Percentiles rank a stretch among this genome's conserved stretches.
Conservation (phyloP, 1,284 basidiomycete species). For the Fistulina hepatica region DNA sequence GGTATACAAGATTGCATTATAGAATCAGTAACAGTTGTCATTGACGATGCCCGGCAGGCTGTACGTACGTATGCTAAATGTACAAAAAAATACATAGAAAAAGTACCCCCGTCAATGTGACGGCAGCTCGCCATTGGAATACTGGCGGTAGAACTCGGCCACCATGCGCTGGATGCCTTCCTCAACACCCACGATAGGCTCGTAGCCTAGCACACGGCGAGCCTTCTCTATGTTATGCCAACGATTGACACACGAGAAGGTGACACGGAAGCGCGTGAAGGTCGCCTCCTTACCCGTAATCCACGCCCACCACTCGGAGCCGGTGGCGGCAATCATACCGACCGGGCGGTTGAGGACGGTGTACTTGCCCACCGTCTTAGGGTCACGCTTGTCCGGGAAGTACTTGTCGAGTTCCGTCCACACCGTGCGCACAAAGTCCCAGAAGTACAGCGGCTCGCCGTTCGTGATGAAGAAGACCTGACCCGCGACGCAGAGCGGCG, state of each 20-base stretch:
- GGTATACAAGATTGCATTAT: too few relatives aligned
- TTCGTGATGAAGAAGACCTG: constrained; percentile 98
- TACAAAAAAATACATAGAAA: too few relatives aligned
- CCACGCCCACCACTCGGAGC: constrained; percentile 70
- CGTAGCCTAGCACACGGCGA: constrained; percentile 83
- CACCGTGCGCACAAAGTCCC: constrained; percentile 86
- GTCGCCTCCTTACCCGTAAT: constrained; percentile 74
- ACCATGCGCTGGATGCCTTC: constrained; percentile 80
- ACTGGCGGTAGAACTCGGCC: too few relatives aligned
- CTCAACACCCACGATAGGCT: constrained; percentile 81
- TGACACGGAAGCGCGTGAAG: constrained; percentile 84
- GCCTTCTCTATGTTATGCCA: constrained; percentile 98
- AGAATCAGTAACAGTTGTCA: too few relatives aligned
- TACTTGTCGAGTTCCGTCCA: constrained; percentile 72
- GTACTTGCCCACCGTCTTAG: constrained; percentile 24
- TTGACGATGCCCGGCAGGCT: too few relatives aligned
- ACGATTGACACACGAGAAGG: constrained; percentile 61
- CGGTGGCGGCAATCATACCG: constrained; percentile 60
- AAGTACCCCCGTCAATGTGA: too few relatives aligned
- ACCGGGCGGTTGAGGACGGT: constrained; percentile 54
- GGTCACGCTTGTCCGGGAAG: constrained; percentile 32
- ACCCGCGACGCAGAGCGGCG: constrained; percentile 74
- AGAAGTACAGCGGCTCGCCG: constrained; percentile 92
- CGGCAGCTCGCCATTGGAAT: too few relatives aligned
- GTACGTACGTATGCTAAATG: too few relatives aligned